A percentile compares a stretch with the other conserved stretches of the same genome.
These are phyloP conservation scores for Quercus aquifolioides DNA, from an alignment of 306 rosid species.

Conservation along the genomic window DNA sequence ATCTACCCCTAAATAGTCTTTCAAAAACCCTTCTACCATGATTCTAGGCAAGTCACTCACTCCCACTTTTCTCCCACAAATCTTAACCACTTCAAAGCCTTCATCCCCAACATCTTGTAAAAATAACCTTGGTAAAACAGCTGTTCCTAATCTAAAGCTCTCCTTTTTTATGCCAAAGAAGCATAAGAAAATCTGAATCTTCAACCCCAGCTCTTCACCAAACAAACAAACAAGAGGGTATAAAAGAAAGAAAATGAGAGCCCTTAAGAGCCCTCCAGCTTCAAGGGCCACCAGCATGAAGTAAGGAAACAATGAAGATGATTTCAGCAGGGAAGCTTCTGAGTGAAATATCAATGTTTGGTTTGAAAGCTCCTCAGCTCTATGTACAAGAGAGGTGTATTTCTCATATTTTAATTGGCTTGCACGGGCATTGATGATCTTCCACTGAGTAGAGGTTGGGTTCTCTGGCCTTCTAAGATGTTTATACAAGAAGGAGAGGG, in stretches of 20 bases:
- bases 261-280: slow-evolving; percentile 58
- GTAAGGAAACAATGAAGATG: slow-evolving; percentile 56
- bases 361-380: slow-evolving; percentile 12
- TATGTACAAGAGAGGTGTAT: slow-evolving; percentile 12
- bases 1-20: slow-evolving; percentile 55
- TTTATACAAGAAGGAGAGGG: slow-evolving; percentile 3
- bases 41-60: slow-evolving; percentile 53
- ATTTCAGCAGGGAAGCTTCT: slow-evolving; percentile 46
- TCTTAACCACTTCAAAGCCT: slow-evolving; percentile 51
- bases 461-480: not conserved
- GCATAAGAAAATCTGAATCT: slow-evolving; percentile 55
- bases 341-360: slow-evolving; percentile 42
- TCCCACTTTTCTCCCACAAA: slow-evolving; percentile 43
- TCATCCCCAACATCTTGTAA: slow-evolving; percentile 56
- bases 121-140: slow-evolving; percentile 70
- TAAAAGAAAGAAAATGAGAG: slow-evolving; percentile 42
- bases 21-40: slow-evolving; percentile 65
- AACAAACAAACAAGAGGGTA: slow-evolving; percentile 54
- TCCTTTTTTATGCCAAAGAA: slow-evolving; percentile 51
- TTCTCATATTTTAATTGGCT: slow-evolving; percentile 5
- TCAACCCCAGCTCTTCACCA: slow-evolving; percentile 50
- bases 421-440: slow-evolving; percentile 5
- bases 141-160: slow-evolving; percentile 38
- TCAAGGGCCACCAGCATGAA: slow-evolving; percentile 80
- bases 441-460: not conserved